Conservation (phyloP, 495 filamentous ascomycete species). For the Letharia columbiana region DNA sequence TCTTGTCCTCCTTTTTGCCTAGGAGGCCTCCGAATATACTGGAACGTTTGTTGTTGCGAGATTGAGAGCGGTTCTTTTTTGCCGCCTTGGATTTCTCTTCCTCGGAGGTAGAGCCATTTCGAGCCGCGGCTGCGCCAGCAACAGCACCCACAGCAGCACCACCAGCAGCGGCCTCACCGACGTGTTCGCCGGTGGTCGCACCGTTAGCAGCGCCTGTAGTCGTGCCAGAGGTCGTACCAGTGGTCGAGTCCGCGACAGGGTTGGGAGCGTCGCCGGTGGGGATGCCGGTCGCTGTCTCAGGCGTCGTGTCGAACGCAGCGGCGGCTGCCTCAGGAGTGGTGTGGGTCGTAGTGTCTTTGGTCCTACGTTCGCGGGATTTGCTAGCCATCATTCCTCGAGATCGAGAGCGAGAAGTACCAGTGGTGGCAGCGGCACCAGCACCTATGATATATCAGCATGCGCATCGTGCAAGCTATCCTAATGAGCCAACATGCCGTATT, state of each 20-base stretch:
- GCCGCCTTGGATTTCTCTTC: constrained; percentile 33
- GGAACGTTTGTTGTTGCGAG: constrained; percentile 61
- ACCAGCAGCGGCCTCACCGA: constrained; percentile 26
- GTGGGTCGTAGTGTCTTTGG: constrained; percentile 25
- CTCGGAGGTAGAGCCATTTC: constrained; percentile 28
- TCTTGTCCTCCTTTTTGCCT: constrained; percentile 65
- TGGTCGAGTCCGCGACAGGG: constrained; percentile 8
- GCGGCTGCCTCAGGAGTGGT: constrained; percentile 32
- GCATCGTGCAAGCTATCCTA: not conserved
- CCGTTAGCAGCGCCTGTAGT: constrained; percentile 11
- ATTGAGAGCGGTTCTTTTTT: constrained; percentile 65
- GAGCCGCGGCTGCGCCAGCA: constrained; percentile 25
- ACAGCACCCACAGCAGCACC: constrained; percentile 21
- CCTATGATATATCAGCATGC: constrained; percentile 24
- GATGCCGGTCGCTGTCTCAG: not conserved
- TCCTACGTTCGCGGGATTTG: constrained; percentile 41
- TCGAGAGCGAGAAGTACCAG: constrained; percentile 38
- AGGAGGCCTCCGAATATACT: constrained; percentile 74
- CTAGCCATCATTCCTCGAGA: constrained; percentile 41
- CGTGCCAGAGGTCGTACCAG: constrained; percentile 29
- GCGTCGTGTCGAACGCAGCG: constrained; percentile 36
- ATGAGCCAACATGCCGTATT: constrained; percentile 42
- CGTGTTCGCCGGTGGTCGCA: constrained; percentile 20
- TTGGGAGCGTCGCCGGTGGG: not conserved
- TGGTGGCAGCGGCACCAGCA: constrained; percentile 40